Percentiles rank a stretch among this genome's conserved stretches.
Evolutionary conservation across 371 early-diverging fungal species (phyloP).

Genomic region (Haplosporangium sp.): DNA sequence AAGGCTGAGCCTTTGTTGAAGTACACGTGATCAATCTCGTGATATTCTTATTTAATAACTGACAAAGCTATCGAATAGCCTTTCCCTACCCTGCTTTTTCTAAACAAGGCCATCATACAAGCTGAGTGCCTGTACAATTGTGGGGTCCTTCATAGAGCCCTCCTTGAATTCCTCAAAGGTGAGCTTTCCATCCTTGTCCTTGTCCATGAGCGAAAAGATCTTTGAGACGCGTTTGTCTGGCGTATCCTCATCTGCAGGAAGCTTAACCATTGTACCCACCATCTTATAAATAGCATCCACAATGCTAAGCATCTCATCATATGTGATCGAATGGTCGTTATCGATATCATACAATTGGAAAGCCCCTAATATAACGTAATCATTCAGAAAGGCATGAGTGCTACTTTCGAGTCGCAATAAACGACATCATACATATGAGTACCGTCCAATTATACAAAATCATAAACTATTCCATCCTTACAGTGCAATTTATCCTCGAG

Average conservation of each 20-base stretch:
- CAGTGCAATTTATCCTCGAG: slow-evolving; percentile 92
- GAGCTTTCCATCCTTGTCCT: slow-evolving; percentile 81
- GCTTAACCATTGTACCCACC: slow-evolving; percentile 91
- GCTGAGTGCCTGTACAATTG: slow-evolving; percentile 89
- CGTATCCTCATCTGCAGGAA: slow-evolving; percentile 94
- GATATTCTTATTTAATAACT: background rate
- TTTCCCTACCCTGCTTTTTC: background rate
- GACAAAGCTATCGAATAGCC: too few species aligned
- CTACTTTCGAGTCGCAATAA: background rate
- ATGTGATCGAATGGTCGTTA: slow-evolving; percentile 88
- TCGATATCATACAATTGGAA: slow-evolving; percentile 93
- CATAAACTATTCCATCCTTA: slow-evolving; percentile 47
- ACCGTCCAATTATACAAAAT: too few species aligned
- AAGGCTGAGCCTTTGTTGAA: background rate
- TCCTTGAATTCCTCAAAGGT: slow-evolving; percentile 90
- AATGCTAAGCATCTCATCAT: slow-evolving; percentile 89
- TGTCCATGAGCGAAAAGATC: slow-evolving; percentile 92
- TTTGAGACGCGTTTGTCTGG: slow-evolving; percentile 93
- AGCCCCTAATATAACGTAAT: slow-evolving; percentile 49
- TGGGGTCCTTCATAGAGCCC: slow-evolving; percentile 89
- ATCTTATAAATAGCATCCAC: slow-evolving; percentile 95
- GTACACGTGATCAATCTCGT: background rate
- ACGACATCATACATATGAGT: too few species aligned
- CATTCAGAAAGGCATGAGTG: background rate
- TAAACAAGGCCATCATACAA: slow-evolving; percentile 90